These are phyloP conservation scores for Botrytis cinerea DNA, from an alignment of 2,329 filamentous ascomycete genomes.

Conservation along the genomic window DNA sequence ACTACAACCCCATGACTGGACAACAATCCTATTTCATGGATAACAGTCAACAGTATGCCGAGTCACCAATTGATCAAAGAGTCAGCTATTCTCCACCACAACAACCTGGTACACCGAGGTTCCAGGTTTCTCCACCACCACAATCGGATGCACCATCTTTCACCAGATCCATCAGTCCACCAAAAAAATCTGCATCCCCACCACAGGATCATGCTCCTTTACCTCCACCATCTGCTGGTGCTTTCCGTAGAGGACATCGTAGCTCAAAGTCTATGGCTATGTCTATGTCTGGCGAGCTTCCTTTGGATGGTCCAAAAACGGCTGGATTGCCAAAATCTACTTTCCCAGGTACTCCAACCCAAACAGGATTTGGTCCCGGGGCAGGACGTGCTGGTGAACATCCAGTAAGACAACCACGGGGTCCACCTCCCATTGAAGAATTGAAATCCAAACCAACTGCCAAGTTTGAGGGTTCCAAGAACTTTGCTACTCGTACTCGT, in stretches of 20 bases:
- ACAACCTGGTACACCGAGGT: conserved; percentile 64
- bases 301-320: conserved; percentile 51
- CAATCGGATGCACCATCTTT: conserved; percentile 54
- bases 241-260: conserved; percentile 92
- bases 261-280: conserved; percentile 72
- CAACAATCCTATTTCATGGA: conserved; percentile 75
- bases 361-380: conserved; percentile 81
- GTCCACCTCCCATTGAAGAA: conserved; percentile 89
- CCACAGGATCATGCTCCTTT: conserved; percentile 70
- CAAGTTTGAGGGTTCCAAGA: conserved; percentile 95
- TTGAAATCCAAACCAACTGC: conserved; percentile 85
- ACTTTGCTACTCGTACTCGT: conserved; percentile 90
- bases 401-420: conserved; percentile 87
- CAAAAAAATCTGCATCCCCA: conserved; percentile 68
- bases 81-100: conserved; percentile 52
- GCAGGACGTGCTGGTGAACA: conserved; percentile 93
- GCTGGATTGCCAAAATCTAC: conserved; percentile 72
- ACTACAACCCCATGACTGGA: conserved; percentile 83
- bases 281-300: conserved; percentile 32
- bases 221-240: conserved; percentile 84
- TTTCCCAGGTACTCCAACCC: conserved; percentile 80
- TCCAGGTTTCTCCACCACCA: conserved; percentile 80
- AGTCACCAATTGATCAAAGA: conserved; percentile 42
- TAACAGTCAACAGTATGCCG: conserved; percentile 48
- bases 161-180: conserved; percentile 64